phyloP scores from a whole-genome alignment of 2,329 filamentous ascomycete species.

The Lasiodiplodia gonubiensis region DNA sequence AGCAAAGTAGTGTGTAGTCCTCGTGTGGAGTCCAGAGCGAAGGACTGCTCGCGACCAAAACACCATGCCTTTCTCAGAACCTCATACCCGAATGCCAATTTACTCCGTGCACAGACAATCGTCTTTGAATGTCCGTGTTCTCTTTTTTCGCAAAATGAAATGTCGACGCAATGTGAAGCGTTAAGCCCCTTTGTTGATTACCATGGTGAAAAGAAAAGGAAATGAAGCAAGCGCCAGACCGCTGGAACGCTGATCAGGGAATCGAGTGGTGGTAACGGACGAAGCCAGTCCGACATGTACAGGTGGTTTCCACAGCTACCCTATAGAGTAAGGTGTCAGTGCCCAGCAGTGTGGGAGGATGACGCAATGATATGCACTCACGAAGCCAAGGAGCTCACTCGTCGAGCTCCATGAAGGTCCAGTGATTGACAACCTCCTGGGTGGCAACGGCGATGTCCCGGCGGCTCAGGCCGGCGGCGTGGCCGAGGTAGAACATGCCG shows the following conservation, averaged over 20 bases:
- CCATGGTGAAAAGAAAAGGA: not conserved
- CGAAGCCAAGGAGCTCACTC: not conserved
- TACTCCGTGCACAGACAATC: not conserved
- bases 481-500: slow-evolving; percentile 13
- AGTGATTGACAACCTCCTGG: slow-evolving; percentile 5
- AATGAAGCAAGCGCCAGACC: not conserved
- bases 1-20: not conserved
- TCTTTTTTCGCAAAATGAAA: not conserved
- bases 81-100: not conserved
- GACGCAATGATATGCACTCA: not conserved
- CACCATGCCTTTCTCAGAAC: not conserved
- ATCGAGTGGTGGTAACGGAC: not conserved
- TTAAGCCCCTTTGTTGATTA: not conserved
- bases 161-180: not conserved
- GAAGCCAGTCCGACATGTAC: not conserved
- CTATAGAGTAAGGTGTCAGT: not conserved
- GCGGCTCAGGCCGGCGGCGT: slow-evolving; percentile 5
- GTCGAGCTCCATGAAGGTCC: slow-evolving; percentile 6
- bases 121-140: not conserved
- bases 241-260: not conserved
- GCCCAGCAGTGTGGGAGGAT: too few relatives aligned
- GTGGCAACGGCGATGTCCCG: not conserved
- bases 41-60: not conserved
- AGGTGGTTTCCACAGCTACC: not conserved
- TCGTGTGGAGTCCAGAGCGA: not conserved